These are phyloP conservation scores for Purpureocillium lavendulum DNA, from an alignment of 2,329 filamentous ascomycete genomes.

Conservation along the genomic window DNA sequence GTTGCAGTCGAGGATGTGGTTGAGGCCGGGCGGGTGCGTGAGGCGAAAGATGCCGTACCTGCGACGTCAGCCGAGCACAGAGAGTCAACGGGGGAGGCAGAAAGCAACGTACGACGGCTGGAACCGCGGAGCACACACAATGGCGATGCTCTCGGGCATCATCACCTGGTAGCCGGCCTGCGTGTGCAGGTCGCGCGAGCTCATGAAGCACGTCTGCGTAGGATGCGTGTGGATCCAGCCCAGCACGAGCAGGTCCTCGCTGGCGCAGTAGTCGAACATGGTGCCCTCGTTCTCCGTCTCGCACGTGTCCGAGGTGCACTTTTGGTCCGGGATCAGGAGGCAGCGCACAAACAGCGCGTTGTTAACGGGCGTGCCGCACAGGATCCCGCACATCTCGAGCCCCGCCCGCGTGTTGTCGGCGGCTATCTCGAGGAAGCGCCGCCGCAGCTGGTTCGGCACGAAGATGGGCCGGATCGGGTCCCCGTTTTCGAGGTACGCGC, in stretches of 20 bases:
- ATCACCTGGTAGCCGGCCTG: conserved; percentile 93
- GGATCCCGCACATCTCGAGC: conserved; percentile 89
- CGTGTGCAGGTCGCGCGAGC: conserved; percentile 85
- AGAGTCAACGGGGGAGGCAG: not conserved
- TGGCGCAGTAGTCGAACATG: conserved; percentile 83
- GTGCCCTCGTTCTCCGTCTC: conserved; percentile 82
- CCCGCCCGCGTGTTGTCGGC: conserved; percentile 69
- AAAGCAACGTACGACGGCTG: conserved; percentile 60
- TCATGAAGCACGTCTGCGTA: conserved; percentile 96
- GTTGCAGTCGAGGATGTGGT: conserved; percentile 72
- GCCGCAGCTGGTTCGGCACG: conserved; percentile 67
- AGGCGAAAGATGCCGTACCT: conserved; percentile 89
- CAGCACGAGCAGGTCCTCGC: conserved; percentile 73
- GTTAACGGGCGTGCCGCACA: conserved; percentile 83
- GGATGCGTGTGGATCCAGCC: conserved; percentile 99
- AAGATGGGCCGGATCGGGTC: conserved; percentile 81
- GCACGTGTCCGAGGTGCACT: conserved; percentile 84
- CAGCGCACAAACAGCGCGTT: conserved; percentile 89
- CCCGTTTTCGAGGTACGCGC: conserved; percentile 84
- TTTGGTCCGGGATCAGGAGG: conserved; percentile 85
- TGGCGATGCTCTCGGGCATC: conserved; percentile 92
- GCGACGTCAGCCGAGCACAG: not conserved
- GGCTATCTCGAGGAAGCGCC: conserved; percentile 66
- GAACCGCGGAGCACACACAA: conserved; percentile 86
- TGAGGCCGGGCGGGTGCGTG: conserved; percentile 85